phyloP scores from a whole-genome alignment of 2,329 filamentous ascomycete genomes.

The Aspergillus brasiliensis region DNA sequence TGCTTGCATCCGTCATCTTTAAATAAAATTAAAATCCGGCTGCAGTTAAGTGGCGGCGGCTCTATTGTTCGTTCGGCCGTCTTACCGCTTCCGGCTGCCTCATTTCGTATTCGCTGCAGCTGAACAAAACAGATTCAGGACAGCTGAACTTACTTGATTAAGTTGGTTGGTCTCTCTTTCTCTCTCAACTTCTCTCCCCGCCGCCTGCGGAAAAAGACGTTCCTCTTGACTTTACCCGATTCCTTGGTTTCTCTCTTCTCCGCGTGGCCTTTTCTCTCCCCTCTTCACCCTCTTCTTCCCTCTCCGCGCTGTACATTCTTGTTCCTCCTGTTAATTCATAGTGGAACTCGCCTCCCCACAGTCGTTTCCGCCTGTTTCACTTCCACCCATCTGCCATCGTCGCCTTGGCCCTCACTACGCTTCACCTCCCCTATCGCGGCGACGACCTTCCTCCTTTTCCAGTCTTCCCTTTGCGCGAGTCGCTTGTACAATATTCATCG shows the following conservation, averaged over 20 bases:
- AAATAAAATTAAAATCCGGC: no score
- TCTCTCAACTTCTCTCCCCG: neutral
- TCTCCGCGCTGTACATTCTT: neutral
- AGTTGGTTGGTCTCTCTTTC: neutral
- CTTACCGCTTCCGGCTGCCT: neutral
- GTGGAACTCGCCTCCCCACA: constrained; percentile 5
- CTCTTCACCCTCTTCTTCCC: neutral
- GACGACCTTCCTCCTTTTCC: neutral
- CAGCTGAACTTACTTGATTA: neutral
- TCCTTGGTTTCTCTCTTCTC: neutral
- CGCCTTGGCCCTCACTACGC: neutral
- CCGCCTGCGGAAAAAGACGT: constrained; percentile 1
- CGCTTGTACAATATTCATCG: neutral
- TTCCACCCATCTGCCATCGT: neutral
- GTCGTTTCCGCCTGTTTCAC: constrained; percentile 10
- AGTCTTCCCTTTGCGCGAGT: neutral
- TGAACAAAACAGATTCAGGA: neutral
- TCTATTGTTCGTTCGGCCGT: neutral
- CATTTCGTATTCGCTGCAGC: neutral
- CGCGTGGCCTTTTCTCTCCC: constrained; percentile 1
- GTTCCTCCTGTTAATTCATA: neutral
- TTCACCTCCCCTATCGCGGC: neutral
- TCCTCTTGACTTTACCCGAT: neutral
- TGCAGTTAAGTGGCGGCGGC: neutral
- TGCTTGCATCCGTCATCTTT: neutral